phyloP scores from a whole-genome alignment of 1,139 yeast species.

The Candida tropicalis region DNA sequence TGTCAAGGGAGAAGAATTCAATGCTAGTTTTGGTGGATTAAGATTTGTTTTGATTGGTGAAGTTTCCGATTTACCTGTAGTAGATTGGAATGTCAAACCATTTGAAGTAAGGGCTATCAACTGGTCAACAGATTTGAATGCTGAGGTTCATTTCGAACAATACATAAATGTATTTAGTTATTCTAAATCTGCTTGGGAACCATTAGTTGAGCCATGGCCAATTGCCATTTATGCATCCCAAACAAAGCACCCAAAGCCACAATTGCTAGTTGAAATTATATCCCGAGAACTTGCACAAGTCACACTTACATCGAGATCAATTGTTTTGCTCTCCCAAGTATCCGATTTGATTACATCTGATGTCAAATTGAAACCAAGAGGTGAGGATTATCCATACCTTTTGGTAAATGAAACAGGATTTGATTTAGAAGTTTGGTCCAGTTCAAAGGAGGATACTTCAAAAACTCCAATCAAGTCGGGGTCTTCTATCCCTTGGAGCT shows the following conservation, averaged over 20 bases:
- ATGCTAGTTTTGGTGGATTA: slow-evolving; percentile 75
- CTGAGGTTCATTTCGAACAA: slow-evolving; percentile 69
- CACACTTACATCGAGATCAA: slow-evolving; percentile 78
- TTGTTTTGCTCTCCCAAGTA: slow-evolving; percentile 75
- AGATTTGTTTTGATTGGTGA: slow-evolving; percentile 90
- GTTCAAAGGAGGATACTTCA: slow-evolving; percentile 19
- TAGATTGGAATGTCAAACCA: slow-evolving; percentile 78
- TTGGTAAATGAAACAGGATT: slow-evolving; percentile 86
- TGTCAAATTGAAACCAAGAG: slow-evolving; percentile 63
- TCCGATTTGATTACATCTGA: slow-evolving; percentile 58
- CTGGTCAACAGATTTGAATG: slow-evolving; percentile 88
- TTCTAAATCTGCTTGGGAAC: slow-evolving; percentile 96
- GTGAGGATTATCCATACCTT: slow-evolving; percentile 79
- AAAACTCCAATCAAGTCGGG: slow-evolving; percentile 48
- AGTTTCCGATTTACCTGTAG: slow-evolving; percentile 88
- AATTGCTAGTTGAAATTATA: slow-evolving; percentile 60
- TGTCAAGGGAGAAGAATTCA: slow-evolving; percentile 72
- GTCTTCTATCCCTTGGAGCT: slow-evolving; percentile 76
- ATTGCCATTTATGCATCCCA: slow-evolving; percentile 71
- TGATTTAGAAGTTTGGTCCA: slow-evolving; percentile 77
- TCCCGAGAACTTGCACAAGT: slow-evolving; percentile 79
- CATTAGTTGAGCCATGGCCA: slow-evolving; percentile 87
- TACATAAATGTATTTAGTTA: slow-evolving; percentile 84
- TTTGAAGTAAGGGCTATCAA: slow-evolving; percentile 73
- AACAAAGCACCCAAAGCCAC: slow-evolving; percentile 43